A percentile compares a stretch with the other conserved stretches of the same genome.
Conservation (phyloP, 371 early-diverging fungal genomes). For the Apophysomyces ossiformis region DNA sequence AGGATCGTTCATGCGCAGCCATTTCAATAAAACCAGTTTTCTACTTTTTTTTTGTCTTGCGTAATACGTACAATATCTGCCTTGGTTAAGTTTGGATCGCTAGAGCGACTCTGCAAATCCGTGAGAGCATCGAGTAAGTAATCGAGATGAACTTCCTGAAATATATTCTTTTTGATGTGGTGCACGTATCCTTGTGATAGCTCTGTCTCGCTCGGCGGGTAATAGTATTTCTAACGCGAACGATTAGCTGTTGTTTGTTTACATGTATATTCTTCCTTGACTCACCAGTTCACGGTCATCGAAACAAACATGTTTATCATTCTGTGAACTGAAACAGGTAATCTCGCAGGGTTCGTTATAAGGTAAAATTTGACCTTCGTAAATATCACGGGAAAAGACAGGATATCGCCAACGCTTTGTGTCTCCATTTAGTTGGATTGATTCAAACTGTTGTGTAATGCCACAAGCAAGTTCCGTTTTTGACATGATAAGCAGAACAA, state of each 20-base stretch:
- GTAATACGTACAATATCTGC: constrained; percentile 50
- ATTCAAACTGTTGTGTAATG: too few species aligned
- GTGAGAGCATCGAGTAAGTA: constrained; percentile 72
- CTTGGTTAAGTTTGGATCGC: constrained; percentile 13
- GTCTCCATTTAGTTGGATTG: not conserved
- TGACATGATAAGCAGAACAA: too few species aligned
- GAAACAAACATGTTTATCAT: constrained; percentile 60
- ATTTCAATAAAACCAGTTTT: not conserved
- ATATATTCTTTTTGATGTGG: constrained; percentile 65
- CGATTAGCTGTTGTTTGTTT: not conserved
- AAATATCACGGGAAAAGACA: constrained; percentile 26
- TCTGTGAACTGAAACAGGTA: constrained; percentile 76
- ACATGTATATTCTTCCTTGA: not conserved
- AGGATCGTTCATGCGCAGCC: not conserved
- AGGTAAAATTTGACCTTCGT: constrained; percentile 50
- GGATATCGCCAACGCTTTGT: not conserved
- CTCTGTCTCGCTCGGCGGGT: constrained; percentile 58
- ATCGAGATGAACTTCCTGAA: constrained; percentile 79
- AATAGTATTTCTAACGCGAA: constrained; percentile 68
- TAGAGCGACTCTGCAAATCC: constrained; percentile 16
- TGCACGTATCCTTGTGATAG: constrained; percentile 62
- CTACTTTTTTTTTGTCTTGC: too few species aligned
- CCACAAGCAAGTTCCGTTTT: too few species aligned
- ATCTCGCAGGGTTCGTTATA: constrained; percentile 82
- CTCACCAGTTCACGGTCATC: constrained; percentile 72